Base-by-base conservation (phyloP, 805 yeast genomes). In the Starmerella sirachaensis region DNA sequence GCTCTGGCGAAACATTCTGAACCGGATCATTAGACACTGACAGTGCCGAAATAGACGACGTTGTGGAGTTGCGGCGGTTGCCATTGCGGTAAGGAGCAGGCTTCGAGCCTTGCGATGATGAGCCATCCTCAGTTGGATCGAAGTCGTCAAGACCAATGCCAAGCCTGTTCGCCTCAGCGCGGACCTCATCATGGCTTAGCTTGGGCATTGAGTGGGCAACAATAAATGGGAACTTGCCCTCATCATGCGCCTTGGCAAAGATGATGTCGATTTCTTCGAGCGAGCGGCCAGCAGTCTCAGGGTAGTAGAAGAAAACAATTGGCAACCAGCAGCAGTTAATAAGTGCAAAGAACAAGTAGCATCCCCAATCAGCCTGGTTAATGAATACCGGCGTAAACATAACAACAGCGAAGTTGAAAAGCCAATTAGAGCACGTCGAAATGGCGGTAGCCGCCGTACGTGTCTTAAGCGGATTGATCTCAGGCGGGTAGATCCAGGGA, bases 231-330 rank as follows among this genome's bases (percentile, higher is more conserved):
- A 65, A 68, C 47, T 66, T 67, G 34, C 67, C 66, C 43, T 78
- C 85, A 31, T 59, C 65, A 47, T 67, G 54, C 6, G 79, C 70
- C 60, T 70, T 72, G 52, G 81, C 80, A 38, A 55, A 55, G 40
- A 78, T 74, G 53, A 76, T 74, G 55, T 78, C 86, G 56, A 78
- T 70, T 53, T 77, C 83, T 58, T 78, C 86, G 58, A 79, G 66
- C 26, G 79, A 66, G 56, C 83, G 69, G 34, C 84, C 83, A 22
- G 79, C 74, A 30, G 85, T 78, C 62, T 79, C 88, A 29, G 86
- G 88, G 57, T 76, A 79, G 58, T 68, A 71, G 61, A 76, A 68
- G 67, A 61, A 75, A 45, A 73, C 73, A 42, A 76, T 60, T 22
- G 83, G 81, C 37, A 74, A 58, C 62, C 73, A 77, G 31, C 43